phyloP scores from a whole-genome alignment of 2,329 filamentous ascomycete species.

The Cordyceps militaris region DNA sequence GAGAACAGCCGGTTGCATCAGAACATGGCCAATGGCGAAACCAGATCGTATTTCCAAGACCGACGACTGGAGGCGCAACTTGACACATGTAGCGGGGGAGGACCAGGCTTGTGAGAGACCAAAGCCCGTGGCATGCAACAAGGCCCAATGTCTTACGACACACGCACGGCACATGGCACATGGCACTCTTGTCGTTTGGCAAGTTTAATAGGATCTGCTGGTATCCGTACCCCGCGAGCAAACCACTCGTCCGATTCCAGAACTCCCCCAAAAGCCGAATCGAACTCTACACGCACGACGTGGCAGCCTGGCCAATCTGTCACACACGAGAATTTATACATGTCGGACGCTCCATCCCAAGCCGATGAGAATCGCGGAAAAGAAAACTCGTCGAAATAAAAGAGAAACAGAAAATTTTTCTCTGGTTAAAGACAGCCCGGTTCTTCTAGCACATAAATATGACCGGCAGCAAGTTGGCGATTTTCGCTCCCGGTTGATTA shows the following conservation, averaged over 20 bases:
- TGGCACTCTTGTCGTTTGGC: no score
- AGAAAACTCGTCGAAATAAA: conserved; percentile 13
- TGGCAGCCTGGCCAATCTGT: background rate
- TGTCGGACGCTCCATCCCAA: conserved; percentile 14
- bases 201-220: no score
- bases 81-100: background rate
- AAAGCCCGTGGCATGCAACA: background rate
- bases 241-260: no score
- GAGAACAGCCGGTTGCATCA: background rate
- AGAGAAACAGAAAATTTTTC: background rate
- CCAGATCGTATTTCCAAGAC: background rate
- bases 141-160: background rate
- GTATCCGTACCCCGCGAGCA: no score
- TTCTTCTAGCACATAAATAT: conserved; percentile 54
- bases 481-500: conserved; percentile 51
- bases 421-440: conserved; percentile 22
- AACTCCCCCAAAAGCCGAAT: no score
- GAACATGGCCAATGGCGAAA: background rate
- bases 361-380: conserved; percentile 5
- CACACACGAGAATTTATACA: background rate
- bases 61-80: background rate
- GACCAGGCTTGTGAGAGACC: background rate
- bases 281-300: background rate
- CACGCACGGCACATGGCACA: no score
- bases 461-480: conserved; percentile 48